Base-by-base conservation (phyloP, 208 protist genomes). In the Acanthamoeba polyphaga region DNA sequence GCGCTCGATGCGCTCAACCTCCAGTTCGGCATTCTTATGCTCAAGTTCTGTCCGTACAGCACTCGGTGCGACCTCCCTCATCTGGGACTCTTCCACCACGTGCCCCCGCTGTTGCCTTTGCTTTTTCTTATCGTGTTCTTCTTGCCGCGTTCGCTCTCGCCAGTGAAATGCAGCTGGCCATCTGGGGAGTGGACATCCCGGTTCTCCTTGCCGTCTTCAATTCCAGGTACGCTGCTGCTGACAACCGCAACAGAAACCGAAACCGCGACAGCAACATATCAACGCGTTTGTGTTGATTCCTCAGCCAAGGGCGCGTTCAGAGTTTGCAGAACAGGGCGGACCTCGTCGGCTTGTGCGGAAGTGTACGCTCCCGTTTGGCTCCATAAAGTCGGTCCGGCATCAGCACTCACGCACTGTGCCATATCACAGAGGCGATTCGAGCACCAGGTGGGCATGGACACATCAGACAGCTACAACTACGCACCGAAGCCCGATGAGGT, bases 131-230 rank as follows among this genome's bases (percentile, higher is more conserved):
- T 15, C 60, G 19, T 24, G 15, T 62, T 22, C 58, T 62, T 2
- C 12, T 15, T 62, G 12, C 2, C 17, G 22, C 58, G 7, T 76
- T 76, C 7, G n/a, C 12, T 12, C 12, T 64, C 19, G 22, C 7
- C 84, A 90, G 84, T 2, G 58, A 90, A 27, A 62, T 72, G 60
- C 51, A 70, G 8, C 2, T 32, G 43, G 84, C 84, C n/a, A 90
- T 90, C 2, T 90, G 84, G 84, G 84, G 84, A 7, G 58, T 62
- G n/a, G 51, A 90, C 32, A 68, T 90, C 24, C 84, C 84, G n/a
- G 60, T 90, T 19, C 84, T 90, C 7, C 53, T 90, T 1, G 51
- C 51, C 4, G n/a, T 72, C 60, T 60, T 60, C 84, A 90, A 90
- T 27, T 55, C 46, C 24, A 88, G 43, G 80, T 88, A 60, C 70